Conservation (phyloP, 768 basidiomycete genomes). For the Podaxis sp. region DNA sequence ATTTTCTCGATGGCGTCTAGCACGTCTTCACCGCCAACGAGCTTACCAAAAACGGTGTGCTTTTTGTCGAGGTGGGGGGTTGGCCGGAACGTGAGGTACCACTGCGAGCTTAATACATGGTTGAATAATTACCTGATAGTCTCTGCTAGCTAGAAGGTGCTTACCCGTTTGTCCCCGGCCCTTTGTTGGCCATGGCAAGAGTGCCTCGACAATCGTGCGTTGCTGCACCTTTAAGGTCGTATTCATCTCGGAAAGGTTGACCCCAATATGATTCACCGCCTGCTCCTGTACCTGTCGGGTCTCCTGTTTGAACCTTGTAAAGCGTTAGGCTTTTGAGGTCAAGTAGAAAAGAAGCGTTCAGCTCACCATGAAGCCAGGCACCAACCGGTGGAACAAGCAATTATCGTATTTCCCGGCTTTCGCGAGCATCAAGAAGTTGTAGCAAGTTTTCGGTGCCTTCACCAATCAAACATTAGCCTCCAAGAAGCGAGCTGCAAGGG, state of each 20-base stretch:
- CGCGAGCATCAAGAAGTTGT: conserved; percentile 96
- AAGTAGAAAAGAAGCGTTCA: not conserved
- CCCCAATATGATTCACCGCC: conserved; percentile 96
- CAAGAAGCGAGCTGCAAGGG: too few relatives aligned
- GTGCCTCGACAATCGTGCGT: conserved; percentile 83
- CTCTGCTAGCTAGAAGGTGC: conserved; percentile 13
- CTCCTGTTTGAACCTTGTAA: conserved; percentile 89
- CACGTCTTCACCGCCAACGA: conserved; percentile 94
- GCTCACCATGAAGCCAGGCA: conserved; percentile 91
- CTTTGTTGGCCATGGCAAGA: conserved; percentile 95
- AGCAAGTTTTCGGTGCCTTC: conserved; percentile 96
- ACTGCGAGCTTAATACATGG: conserved; percentile 65
- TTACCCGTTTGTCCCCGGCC: conserved; percentile 83
- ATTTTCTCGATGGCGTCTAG: conserved; percentile 80
- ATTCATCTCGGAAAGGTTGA: conserved; percentile 93
- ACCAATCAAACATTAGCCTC: not conserved
- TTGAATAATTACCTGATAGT: not conserved
- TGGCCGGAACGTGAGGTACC: conserved; percentile 85
- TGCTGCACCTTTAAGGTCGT: conserved; percentile 81
- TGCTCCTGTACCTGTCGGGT: conserved; percentile 92
- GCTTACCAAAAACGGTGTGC: conserved; percentile 94
- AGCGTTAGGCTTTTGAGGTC: conserved; percentile 1
- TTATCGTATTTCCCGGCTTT: conserved; percentile 87
- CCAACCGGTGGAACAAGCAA: conserved; percentile 85
- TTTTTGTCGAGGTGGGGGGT: conserved; percentile 87